phyloP scores from a whole-genome alignment of 495 filamentous ascomycete species.

The Acidomyces sp. region DNA sequence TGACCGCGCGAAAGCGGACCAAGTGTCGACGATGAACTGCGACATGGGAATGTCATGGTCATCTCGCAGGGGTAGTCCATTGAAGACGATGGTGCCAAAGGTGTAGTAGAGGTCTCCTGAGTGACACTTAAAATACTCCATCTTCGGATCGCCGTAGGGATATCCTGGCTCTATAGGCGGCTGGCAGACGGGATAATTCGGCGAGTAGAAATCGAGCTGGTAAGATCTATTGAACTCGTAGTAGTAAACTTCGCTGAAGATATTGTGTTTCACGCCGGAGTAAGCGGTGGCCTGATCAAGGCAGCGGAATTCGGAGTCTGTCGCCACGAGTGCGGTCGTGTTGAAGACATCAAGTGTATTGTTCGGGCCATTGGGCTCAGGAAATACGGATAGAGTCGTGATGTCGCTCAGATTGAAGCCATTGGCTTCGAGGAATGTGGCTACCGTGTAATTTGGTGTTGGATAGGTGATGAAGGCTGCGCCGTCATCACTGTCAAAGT shows the following conservation, averaged over 20 bases:
- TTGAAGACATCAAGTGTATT: slow-evolving; percentile 35
- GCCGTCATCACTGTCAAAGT: slow-evolving; percentile 43
- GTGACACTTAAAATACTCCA: slow-evolving; percentile 36
- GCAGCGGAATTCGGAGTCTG: slow-evolving; percentile 40
- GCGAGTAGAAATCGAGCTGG: slow-evolving; percentile 35
- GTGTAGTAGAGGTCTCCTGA: slow-evolving; percentile 38
- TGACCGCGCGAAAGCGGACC: slow-evolving; percentile 22
- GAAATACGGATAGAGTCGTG: slow-evolving; percentile 17
- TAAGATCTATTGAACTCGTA: slow-evolving; percentile 43
- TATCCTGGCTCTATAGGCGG: slow-evolving; percentile 26
- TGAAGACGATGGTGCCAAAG: slow-evolving; percentile 26
- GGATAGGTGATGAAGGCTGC: slow-evolving; percentile 35
- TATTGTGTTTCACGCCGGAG: slow-evolving; percentile 23
- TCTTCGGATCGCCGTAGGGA: slow-evolving; percentile 34
- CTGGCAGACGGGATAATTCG: slow-evolving; percentile 33
- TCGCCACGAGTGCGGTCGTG: slow-evolving; percentile 32
- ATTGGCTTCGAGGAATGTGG: slow-evolving; percentile 11
- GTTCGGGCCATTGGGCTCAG: slow-evolving; percentile 24
- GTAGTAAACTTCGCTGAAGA: slow-evolving; percentile 29
- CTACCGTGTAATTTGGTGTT: slow-evolving; percentile 27
- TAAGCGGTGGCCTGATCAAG: slow-evolving; percentile 36
- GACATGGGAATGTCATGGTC: slow-evolving; percentile 24
- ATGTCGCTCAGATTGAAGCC: slow-evolving; percentile 30
- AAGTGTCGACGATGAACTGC: slow-evolving; percentile 23
- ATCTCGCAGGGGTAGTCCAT: slow-evolving; percentile 20